Percentiles rank a stretch among this genome's conserved stretches.
Conservation (phyloP, 73 alveolate species). For the Paramecium primaurelia region DNA sequence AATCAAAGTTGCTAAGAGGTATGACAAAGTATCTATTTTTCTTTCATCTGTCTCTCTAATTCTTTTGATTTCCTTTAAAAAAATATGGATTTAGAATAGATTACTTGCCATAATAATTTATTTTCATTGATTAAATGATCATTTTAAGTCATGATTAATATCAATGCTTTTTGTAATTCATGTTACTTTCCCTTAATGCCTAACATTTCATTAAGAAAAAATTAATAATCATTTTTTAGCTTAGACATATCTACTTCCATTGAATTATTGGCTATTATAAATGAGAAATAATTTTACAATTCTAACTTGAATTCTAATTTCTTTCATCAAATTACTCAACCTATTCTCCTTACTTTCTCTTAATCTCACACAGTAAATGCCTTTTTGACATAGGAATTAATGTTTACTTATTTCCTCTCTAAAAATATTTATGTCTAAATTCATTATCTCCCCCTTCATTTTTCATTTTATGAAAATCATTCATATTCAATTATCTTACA, state of each 20-base stretch:
- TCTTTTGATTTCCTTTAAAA: conserved; percentile 35
- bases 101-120: conserved; percentile 43
- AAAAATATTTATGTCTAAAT: conserved; percentile 52
- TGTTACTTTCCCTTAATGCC: conserved; percentile 46
- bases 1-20: conserved; percentile 14
- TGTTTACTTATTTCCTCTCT: conserved; percentile 57
- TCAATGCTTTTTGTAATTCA: conserved; percentile 27
- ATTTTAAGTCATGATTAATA: conserved; percentile 3
- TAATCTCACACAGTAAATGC: neutral
- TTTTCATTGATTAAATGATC: conserved; percentile 42
- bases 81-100: neutral
- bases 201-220: conserved; percentile 33
- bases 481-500: conserved; percentile 58
- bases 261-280: neutral
- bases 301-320: conserved; percentile 26
- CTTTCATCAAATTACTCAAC: conserved; percentile 16
- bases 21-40: conserved; percentile 27
- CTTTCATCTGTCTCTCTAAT: conserved; percentile 41
- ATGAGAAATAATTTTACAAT: neutral
- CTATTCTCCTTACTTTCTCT: conserved; percentile 27
- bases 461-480: conserved; percentile 56
- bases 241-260: conserved; percentile 20
- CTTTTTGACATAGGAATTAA: neutral
- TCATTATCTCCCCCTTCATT: conserved; percentile 61
- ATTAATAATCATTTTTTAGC: conserved; percentile 39